Evolutionary conservation across 768 basidiomycete species (phyloP), one percentile per base, ranked within the genome.

Genomic region (Mycena rebaudengoi): DNA sequence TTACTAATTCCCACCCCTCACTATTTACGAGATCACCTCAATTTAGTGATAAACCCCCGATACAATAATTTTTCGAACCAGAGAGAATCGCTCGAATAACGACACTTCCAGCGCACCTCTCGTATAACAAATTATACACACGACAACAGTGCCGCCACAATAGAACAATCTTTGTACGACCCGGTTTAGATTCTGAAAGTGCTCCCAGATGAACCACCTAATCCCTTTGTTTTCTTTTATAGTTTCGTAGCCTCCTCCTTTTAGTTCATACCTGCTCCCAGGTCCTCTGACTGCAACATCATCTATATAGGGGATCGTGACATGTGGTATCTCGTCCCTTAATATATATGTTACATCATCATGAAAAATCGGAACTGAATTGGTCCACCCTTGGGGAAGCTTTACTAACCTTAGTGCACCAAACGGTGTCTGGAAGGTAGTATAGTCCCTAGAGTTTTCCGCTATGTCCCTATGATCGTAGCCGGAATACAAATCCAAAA

Each of bases 341-440:
- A 78, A 49, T 3, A 76, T 70, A n/a, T 69, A 70, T 0, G 61
- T 59, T 14, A 76, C 70, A 45, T 77, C 70, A 6, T 66, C 73
- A 6, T 80, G 74, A 43, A 77, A 75, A 4, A 77, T 72, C 0
- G 70, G 71, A 0, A 73, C 69, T 3, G 68, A 68, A 25, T 79
- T 77, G 1, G 76, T 76, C 61, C 71, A 73, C 0, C 77, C 79
- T 70, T 75, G 75, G 0, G 74, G 74, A 0, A 78, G 51, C 3
- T 68, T 65, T 0, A 66, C 68, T 0, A 78, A 64, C 0, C 69
- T 56, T 2, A 71, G 32, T 0, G 69, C 56, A 0, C 75, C 70
- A 12, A 72, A 55, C 1, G 70, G 74, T 0, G 67, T 72, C 51
- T 71, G 66, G 51, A 78, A 79, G 0, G 70, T 75, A 0, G 75